Base-by-base conservation (phyloP, 306 rosid species). In the Aeschynomene evenia region DNA sequence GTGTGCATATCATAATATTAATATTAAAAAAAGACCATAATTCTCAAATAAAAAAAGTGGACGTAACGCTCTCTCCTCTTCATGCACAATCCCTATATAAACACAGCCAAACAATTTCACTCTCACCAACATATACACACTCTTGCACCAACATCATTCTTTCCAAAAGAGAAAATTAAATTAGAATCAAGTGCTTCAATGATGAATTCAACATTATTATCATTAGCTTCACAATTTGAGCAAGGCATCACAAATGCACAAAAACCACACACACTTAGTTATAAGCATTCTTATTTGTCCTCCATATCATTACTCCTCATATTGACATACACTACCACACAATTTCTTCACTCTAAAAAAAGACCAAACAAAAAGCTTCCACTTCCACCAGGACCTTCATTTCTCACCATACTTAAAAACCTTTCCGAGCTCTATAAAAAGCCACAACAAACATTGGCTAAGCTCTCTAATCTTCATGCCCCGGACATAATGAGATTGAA, bases 301-400 rank as follows among this genome's bases (percentile, higher is more conserved):
- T 7, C 51, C 9, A 7, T 45, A 15, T 45, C 51, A 45, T 9
- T 45, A 0, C 1, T 45, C 19, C 21, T 45, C 51, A n/a, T 45
- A 21, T 6, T 45, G 8, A 15, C 51, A 45, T 45, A 21, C 51
- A 45, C 6, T 5, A 2, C 6, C 51, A 45, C 20, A 45, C 51
- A 45, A 4, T 45, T 45, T 15, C 51, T n/a, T 45, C 19, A 9
- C 6, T 45, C 43, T 34, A 9, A 7, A 14, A 45, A 45, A 15
- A 5, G 1, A 8, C 6, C 51, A 15, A 45, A 45, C n/a, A n/a
- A n/a, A 15, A n/a, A 45, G 20, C 50, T 43, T n/a, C 50, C 46
- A 6, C 81, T 75, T 56, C 88, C 83, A 34, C 85, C 88, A 1
- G 85, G 88, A 1, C 85, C 83, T 2, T 64, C 54, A 42, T 72